Evolutionary conservation across 495 filamentous ascomycete species (phyloP).

Genomic region (Hypomontagnella monticulosa): DNA sequence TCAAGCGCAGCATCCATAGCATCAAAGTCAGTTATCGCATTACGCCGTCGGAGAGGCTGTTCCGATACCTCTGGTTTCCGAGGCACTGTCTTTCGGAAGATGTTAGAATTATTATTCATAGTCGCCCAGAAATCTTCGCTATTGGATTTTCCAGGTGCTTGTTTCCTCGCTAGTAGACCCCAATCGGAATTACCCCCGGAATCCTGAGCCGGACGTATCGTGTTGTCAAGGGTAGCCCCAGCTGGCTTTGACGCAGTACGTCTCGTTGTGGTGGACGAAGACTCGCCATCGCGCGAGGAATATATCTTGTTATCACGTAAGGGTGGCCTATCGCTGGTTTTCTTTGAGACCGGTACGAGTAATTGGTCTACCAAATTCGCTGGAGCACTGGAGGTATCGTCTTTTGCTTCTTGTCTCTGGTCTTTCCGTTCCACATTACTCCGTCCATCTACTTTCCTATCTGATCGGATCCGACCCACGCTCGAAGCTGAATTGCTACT

Average conservation of each 20-base stretch:
- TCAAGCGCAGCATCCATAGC: background rate
- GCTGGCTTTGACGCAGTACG: background rate
- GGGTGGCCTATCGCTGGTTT: no score
- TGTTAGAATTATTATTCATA: conserved; percentile 7
- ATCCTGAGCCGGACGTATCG: background rate
- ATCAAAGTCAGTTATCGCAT: background rate
- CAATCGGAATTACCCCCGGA: conserved; percentile 4
- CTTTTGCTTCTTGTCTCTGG: no score
- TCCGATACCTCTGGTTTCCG: background rate
- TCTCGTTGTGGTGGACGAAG: no score
- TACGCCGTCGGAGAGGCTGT: background rate
- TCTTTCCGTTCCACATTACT: no score
- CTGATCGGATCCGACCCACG: no score
- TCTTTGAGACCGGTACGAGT: no score
- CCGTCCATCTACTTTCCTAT: no score
- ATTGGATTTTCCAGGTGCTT: conserved; percentile 2
- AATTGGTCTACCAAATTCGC: no score
- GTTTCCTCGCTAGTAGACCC: conserved; percentile 28
- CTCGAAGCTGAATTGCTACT: no score
- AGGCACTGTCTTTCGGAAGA: background rate
- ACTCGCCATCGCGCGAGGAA: no score
- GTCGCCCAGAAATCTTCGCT: conserved; percentile 25
- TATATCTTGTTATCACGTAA: no score
- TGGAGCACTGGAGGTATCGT: no score
- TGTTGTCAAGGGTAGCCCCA: background rate